Conservation (phyloP, 306 rosid species). For the Cucumis cinereus region DNA sequence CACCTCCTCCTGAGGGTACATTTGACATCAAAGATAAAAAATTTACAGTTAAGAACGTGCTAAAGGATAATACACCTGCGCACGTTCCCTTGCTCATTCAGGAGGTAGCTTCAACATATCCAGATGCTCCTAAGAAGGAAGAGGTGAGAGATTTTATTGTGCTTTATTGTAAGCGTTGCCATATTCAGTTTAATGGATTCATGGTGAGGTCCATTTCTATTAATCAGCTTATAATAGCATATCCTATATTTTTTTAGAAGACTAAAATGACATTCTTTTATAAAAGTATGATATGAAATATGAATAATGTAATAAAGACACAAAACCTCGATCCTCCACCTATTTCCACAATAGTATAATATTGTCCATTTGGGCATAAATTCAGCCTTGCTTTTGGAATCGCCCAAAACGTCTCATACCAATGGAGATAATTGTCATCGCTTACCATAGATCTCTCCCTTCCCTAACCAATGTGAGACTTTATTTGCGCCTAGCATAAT, state of each 20-base stretch:
- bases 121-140: slow-evolving; percentile 23
- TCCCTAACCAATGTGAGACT: too few relatives aligned
- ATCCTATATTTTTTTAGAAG: background rate
- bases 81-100: slow-evolving; percentile 57
- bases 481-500: background rate
- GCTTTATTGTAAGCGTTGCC: background rate
- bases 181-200: background rate
- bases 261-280: background rate
- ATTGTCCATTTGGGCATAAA: too few relatives aligned
- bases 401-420: too few relatives aligned
- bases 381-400: too few relatives aligned
- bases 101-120: slow-evolving; percentile 13
- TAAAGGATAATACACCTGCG: slow-evolving; percentile 22
- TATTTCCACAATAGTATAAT: too few relatives aligned
- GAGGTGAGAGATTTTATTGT: slow-evolving; percentile 38
- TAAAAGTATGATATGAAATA: background rate
- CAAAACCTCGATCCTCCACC: too few relatives aligned
- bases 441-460: too few relatives aligned
- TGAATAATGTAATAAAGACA: background rate
- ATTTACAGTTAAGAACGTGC: slow-evolving; percentile 38
- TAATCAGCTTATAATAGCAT: background rate
- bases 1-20: slow-evolving; percentile 91
- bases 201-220: background rate
- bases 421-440: too few relatives aligned
- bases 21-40: slow-evolving; percentile 48